A percentile compares a stretch with the other conserved stretches of the same genome.
Conservation (phyloP, 2,329 filamentous ascomycete genomes). For the Venturia effusa region DNA sequence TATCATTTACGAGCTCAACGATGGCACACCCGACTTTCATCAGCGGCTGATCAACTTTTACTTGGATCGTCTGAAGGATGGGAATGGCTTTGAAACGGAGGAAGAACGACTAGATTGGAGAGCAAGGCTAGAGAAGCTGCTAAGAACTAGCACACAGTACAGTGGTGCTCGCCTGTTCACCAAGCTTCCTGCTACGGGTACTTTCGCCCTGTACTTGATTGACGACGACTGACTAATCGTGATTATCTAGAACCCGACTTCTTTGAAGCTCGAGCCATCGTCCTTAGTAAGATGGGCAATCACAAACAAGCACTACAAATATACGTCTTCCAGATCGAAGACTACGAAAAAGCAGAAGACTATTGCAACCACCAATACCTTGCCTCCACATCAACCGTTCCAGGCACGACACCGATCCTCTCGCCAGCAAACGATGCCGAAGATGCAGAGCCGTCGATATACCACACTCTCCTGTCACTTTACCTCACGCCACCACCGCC, state of each 20-base stretch:
- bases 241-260: conserved; percentile 59
- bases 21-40: conserved; percentile 76
- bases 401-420: conserved; percentile 18
- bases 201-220: conserved; percentile 20
- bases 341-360: conserved; percentile 88
- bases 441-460: conserved; percentile 63
- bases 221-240: conserved; percentile 8
- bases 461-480: conserved; percentile 79
- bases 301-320: conserved; percentile 95
- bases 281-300: conserved; percentile 88
- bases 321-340: conserved; percentile 87
- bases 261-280: conserved; percentile 79
- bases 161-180: conserved; percentile 67
- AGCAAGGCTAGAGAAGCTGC: conserved; percentile 59
- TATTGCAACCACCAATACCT: conserved; percentile 87
- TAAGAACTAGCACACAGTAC: conserved; percentile 69
- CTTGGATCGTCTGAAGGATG: conserved; percentile 41
- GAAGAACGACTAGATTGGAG: conserved; percentile 39
- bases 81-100: conserved; percentile 20
- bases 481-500: conserved; percentile 74
- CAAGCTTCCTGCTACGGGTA: conserved; percentile 70
- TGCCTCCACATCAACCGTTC: conserved; percentile 17
- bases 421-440: conserved; percentile 24
- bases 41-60: conserved; percentile 70
- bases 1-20: conserved; percentile 76